phyloP scores from a whole-genome alignment of 176 grass and related monocot genomes.

The Triticum urartu region DNA sequence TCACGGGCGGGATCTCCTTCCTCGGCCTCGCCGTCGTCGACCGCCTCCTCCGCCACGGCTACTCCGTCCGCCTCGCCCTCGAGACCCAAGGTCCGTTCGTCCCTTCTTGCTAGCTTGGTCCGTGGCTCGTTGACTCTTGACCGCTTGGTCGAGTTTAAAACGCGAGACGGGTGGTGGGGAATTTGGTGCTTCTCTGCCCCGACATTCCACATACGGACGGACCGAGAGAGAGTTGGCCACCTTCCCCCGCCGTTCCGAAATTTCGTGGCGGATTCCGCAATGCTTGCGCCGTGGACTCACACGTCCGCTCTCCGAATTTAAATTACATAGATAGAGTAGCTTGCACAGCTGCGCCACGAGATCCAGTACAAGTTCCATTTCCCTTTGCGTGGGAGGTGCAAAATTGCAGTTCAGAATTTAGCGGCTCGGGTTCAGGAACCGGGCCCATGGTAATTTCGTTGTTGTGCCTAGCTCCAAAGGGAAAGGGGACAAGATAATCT shows the following conservation, averaged over 20 bases:
- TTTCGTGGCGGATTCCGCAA: neutral
- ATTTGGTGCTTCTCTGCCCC: too few species aligned
- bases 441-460: neutral
- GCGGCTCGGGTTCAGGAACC: neutral
- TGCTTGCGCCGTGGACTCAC: neutral
- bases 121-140: neutral
- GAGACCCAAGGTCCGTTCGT: conserved; percentile 67
- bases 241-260: neutral
- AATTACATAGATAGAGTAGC: neutral
- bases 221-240: neutral
- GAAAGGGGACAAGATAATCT: neutral
- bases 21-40: conserved; percentile 89
- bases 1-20: conserved; percentile 82
- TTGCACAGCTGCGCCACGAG: neutral
- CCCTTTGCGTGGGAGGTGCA: neutral
- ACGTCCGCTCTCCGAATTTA: too few species aligned
- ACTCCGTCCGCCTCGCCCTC: conserved; percentile 80
- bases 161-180: neutral
- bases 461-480: neutral
- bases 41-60: conserved; percentile 75
- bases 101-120: too few species aligned
- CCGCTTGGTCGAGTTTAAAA: neutral
- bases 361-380: neutral
- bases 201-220: neutral
- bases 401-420: neutral